Percentiles rank a stretch among this genome's conserved stretches.
These are phyloP conservation scores for Ogataea methylovora DNA, from an alignment of 805 yeast species.

Conservation along the genomic window DNA sequence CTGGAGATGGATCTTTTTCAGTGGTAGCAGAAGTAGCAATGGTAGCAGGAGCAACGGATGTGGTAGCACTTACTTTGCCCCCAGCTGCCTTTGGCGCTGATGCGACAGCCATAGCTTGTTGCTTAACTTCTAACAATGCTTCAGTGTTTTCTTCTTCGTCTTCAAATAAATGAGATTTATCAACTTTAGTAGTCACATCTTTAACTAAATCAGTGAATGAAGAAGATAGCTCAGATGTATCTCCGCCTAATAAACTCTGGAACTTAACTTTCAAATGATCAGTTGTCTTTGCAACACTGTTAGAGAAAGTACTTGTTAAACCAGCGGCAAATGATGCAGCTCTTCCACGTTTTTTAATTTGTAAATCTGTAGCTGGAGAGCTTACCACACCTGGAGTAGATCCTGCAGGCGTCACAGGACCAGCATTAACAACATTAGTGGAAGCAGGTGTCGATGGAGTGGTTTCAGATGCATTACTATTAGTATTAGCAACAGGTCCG, in stretches of 20 bases:
- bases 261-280: conserved; percentile 5
- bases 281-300: not conserved
- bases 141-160: conserved; percentile 23
- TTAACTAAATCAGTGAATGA: conserved; percentile 17
- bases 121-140: not conserved
- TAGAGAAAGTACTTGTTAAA: not conserved
- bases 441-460: conserved; percentile 1
- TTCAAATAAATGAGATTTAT: conserved; percentile 30
- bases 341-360: not conserved
- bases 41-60: not conserved
- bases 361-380: not conserved
- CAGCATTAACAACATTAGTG: not conserved
- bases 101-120: not conserved
- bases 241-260: not conserved
- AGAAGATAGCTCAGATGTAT: not conserved
- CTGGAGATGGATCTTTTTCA: not conserved
- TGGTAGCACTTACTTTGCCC: not conserved
- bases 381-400: not conserved
- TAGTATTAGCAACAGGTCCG: no score
- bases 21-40: not conserved
- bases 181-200: conserved; percentile 26
- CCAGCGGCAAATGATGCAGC: not conserved
- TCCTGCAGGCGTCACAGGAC: not conserved
- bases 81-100: not conserved
- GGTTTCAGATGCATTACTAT: not conserved